A percentile compares a stretch with the other conserved stretches of the same genome.
These are phyloP conservation scores for Viridothelium virens DNA, from an alignment of 495 filamentous ascomycete genomes.

Conservation along the genomic window DNA sequence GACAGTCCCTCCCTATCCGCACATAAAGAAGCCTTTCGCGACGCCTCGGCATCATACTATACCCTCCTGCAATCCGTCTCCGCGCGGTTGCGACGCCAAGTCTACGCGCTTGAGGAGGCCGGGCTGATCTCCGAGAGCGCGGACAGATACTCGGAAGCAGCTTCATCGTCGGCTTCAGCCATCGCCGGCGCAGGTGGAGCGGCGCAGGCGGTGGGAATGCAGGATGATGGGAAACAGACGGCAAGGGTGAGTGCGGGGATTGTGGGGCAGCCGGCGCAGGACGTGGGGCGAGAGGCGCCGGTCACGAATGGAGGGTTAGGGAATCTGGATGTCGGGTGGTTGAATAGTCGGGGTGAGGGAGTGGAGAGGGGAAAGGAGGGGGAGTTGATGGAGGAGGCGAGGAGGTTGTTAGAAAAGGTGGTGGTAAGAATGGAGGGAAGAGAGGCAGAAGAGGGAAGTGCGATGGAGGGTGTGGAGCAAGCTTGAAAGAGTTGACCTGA, in stretches of 20 bases:
- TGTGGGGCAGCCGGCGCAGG: slow-evolving; percentile 19
- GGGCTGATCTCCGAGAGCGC: slow-evolving; percentile 53
- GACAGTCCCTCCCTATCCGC: slow-evolving; percentile 35
- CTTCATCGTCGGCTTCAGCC: too few relatives aligned
- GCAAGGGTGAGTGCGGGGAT: slow-evolving; percentile 21
- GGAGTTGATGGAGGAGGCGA: slow-evolving; percentile 63
- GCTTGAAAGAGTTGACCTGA: not conserved
- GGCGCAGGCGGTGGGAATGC: not conserved
- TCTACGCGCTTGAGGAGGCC: slow-evolving; percentile 70
- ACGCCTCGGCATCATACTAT: slow-evolving; percentile 58
- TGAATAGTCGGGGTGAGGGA: slow-evolving; percentile 73
- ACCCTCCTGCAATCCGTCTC: slow-evolving; percentile 42
- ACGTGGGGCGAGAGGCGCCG: slow-evolving; percentile 30
- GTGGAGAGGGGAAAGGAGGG: slow-evolving; percentile 71
- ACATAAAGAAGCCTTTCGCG: slow-evolving; percentile 53
- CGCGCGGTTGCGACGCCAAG: slow-evolving; percentile 60
- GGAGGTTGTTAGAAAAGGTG: slow-evolving; percentile 40
- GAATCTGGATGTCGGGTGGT: slow-evolving; percentile 67
- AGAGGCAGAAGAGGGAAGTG: not conserved
- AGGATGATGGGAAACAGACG: slow-evolving; percentile 21
- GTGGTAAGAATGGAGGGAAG: not conserved
- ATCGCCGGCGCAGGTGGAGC: not conserved
- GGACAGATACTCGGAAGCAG: not conserved
- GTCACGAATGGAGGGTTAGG: slow-evolving; percentile 51
- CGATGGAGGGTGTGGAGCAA: not conserved